These are phyloP conservation scores for Echium plantagineum DNA, from an alignment of 257 asterid species.

Conservation along the genomic window DNA sequence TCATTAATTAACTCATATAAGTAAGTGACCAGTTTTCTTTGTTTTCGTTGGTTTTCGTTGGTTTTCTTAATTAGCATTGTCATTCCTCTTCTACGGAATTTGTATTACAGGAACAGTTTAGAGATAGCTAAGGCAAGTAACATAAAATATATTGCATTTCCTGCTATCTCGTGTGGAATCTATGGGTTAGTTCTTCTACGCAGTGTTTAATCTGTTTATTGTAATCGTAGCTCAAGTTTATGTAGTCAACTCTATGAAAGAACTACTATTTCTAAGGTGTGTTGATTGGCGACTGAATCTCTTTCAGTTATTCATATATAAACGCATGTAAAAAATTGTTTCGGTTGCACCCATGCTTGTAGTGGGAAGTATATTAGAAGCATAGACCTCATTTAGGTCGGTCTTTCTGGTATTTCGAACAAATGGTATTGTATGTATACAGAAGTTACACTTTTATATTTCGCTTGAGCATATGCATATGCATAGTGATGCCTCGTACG, in stretches of 20 bases:
- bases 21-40: slow-evolving; percentile 25
- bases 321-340: too few relatives aligned
- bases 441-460: too few relatives aligned
- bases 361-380: neutral
- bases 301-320: too few relatives aligned
- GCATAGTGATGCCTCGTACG: neutral
- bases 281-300: neutral
- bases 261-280: neutral
- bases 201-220: neutral
- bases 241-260: neutral
- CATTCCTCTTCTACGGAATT: slow-evolving; percentile 9
- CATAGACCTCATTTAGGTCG: neutral
- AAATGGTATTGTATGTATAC: too few relatives aligned
- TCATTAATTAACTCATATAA: slow-evolving; percentile 67
- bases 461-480: too few relatives aligned
- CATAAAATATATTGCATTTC: slow-evolving; percentile 74
- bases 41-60: neutral
- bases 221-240: neutral
- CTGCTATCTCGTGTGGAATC: slow-evolving; percentile 93
- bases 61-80: slow-evolving; percentile 1
- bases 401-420: neutral
- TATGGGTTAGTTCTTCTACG: slow-evolving; percentile 31
- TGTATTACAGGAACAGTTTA: slow-evolving; percentile 66
- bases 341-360: neutral
- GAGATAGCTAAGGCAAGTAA: slow-evolving; percentile 58